These are phyloP conservation scores for Microstegium vimineum DNA, from an alignment of 176 grass and related monocot species.

Conservation along the genomic window DNA sequence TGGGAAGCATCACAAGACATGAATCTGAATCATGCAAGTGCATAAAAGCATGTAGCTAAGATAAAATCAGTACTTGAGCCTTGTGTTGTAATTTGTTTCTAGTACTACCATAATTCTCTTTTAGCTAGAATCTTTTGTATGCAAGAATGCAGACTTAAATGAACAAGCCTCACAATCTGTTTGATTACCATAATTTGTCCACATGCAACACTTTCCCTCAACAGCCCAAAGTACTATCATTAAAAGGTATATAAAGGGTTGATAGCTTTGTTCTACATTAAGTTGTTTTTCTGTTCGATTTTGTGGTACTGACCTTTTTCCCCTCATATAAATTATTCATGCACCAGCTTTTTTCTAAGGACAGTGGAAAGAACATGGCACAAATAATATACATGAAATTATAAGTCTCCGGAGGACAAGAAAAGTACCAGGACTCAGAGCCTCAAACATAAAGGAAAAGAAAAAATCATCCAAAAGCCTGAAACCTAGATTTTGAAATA, in stretches of 20 bases:
- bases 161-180: neutral
- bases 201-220: neutral
- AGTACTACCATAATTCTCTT: neutral
- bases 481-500: neutral
- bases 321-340: neutral
- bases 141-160: neutral
- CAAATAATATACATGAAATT: neutral
- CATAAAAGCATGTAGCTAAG: neutral
- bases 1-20: neutral
- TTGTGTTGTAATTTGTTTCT: neutral
- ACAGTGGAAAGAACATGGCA: neutral
- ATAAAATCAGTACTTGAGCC: neutral
- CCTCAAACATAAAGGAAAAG: neutral
- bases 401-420: neutral
- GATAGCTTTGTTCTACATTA: neutral
- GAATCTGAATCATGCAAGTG: neutral
- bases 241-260: neutral
- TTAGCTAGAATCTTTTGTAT: neutral
- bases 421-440: neutral
- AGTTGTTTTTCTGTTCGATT: neutral
- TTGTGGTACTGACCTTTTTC: neutral
- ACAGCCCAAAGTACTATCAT: neutral
- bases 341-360: neutral
- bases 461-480: neutral
- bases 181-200: neutral